Evolutionary conservation across 1,139 yeast genomes (phyloP).

Genomic region (Suhomyces wounanorum): DNA sequence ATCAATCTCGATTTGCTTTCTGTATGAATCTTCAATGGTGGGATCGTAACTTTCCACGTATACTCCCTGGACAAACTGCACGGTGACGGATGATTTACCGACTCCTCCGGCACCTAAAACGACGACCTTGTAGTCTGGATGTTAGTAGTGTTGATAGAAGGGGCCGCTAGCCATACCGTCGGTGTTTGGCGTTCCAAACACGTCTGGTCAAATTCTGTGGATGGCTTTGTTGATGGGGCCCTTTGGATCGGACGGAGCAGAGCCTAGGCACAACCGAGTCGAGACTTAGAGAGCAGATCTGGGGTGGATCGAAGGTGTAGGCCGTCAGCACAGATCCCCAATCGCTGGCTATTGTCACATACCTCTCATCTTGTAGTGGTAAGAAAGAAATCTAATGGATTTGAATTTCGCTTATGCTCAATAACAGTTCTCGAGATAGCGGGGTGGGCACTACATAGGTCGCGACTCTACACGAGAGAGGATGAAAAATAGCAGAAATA

Average conservation of each 20-base stretch:
- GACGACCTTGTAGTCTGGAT: constrained; percentile 45
- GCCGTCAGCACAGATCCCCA: background rate
- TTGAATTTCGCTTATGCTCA: constrained; percentile 13
- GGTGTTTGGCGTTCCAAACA: background rate
- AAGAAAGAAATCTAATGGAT: constrained; percentile 1
- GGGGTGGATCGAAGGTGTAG: background rate
- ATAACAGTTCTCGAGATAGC: constrained; percentile 6
- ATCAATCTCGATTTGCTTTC: constrained; percentile 90
- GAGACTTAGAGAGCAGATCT: background rate
- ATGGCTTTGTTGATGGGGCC: background rate
- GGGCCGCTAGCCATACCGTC: background rate
- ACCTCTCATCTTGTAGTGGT: constrained; percentile 22
- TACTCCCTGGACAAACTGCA: constrained; percentile 53
- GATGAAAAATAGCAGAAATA: background rate
- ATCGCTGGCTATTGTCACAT: constrained; percentile 12
- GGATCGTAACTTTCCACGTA: constrained; percentile 52
- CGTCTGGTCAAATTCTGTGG: background rate
- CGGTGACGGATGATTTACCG: constrained; percentile 54
- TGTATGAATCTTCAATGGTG: constrained; percentile 69
- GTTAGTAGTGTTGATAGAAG: constrained; percentile 5
- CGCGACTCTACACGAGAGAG: constrained; percentile 1
- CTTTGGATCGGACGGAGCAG: background rate
- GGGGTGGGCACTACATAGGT: constrained; percentile 7
- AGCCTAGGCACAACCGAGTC: background rate
- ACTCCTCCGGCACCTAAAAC: constrained; percentile 58